Base-by-base conservation (phyloP, 768 basidiomycete species). In the Lentinula boryana region DNA sequence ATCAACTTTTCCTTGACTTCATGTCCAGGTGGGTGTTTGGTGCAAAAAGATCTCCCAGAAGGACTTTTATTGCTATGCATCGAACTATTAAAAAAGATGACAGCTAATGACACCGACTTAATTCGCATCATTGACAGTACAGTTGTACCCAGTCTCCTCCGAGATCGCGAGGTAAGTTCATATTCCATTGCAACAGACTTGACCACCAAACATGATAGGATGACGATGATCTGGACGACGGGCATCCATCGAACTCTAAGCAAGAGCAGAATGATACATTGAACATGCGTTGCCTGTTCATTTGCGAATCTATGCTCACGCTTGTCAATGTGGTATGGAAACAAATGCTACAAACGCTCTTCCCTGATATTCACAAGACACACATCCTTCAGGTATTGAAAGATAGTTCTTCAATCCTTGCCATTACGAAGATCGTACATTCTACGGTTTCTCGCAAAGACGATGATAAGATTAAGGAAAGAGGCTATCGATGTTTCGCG, bases 291-390 rank as follows among this genome's bases (percentile, higher is more conserved):
- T 88, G 87, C 64, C 67, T 90, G 51, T 72, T 76, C 0, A 76
- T 89, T 9, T 86, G 85, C 62, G 85, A 84, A 44, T 86, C 84
- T 5, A 79, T 89, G 76, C 74, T 89, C 4, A 86, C 89, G 71
- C 77, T 86, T 8, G 86, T 88, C 23, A 86, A 86, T 62, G 79
- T 85, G 13, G 88, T 88, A 60, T 38, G 84, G 75, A 18, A 13
- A 27, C 7, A 7, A 7, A 10, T 27, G 4, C 27, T 27, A 27
- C 27, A 27, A 27, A 3, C 27, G 27, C 27, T 27, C 27, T 27
- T 50, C 49, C 5, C 18, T 27, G 5, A 18, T 50, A 21, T 23
- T 50, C 18, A 23, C 16, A 13, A 4, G 32, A 35, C 67, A 85
- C 4, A 72, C 81, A 10, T 80, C 83, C 8, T 41, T 67, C 74